Percentiles rank a stretch among this genome's conserved stretches.
phyloP scores from a whole-genome alignment of 192 early-diverging fungal genomes.

The Powellomyces hirtus region DNA sequence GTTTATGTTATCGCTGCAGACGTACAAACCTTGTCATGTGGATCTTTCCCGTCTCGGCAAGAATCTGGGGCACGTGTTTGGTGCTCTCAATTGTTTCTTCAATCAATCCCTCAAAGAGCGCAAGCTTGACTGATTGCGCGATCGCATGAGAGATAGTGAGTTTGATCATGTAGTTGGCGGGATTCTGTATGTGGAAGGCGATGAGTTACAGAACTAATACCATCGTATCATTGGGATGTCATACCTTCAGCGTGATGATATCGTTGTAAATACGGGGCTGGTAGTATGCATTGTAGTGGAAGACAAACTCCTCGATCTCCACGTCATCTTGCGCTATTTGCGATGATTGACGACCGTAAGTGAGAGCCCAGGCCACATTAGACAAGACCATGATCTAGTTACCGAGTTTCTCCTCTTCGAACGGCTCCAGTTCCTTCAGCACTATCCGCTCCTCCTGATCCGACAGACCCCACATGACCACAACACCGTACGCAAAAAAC shows the following conservation, averaged over 20 bases:
- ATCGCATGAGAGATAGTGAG: slow-evolving; percentile 94
- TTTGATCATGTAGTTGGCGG: slow-evolving; percentile 76
- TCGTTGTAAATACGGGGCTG: slow-evolving; percentile 82
- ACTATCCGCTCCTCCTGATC: slow-evolving; percentile 76
- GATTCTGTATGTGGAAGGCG: slow-evolving; percentile 35
- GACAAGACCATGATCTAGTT: background rate
- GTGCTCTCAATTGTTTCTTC: slow-evolving; percentile 87
- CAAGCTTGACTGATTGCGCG: slow-evolving; percentile 92
- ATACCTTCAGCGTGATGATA: slow-evolving; percentile 72
- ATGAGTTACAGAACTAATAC: no score
- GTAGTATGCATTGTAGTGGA: slow-evolving; percentile 66
- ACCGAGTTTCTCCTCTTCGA: slow-evolving; percentile 70
- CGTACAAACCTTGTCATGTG: slow-evolving; percentile 62
- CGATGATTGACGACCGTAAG: no score
- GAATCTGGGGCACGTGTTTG: slow-evolving; percentile 84
- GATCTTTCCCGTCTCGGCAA: slow-evolving; percentile 92
- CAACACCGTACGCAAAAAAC: slow-evolving; percentile 91
- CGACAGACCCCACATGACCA: slow-evolving; percentile 95
- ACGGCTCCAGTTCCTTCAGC: slow-evolving; percentile 66
- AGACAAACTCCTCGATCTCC: slow-evolving; percentile 76
- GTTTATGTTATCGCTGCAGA: slow-evolving; percentile 29
- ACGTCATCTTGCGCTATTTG: slow-evolving; percentile 43
- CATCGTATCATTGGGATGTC: background rate
- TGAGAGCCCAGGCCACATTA: no score
- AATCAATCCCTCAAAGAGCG: slow-evolving; percentile 86